Conservation (phyloP, 1,139 yeast genomes). For the Debaryomyces subglobosus region DNA sequence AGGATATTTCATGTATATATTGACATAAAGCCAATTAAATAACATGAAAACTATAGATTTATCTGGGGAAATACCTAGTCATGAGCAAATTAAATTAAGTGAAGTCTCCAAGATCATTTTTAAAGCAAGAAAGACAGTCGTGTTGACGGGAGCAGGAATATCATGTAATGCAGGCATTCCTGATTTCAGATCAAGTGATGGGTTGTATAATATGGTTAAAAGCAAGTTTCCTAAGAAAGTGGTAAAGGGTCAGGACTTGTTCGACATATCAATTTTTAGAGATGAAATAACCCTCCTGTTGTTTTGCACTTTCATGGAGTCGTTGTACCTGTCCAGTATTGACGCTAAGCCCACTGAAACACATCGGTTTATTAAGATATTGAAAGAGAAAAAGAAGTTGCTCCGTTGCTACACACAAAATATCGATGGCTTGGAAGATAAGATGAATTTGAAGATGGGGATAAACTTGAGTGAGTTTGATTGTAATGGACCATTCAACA, state of each 20-base stretch:
- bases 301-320: conserved; percentile 83
- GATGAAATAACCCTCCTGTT: conserved; percentile 62
- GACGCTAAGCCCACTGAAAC: conserved; percentile 81
- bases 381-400: conserved; percentile 68
- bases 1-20: neutral
- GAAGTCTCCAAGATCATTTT: conserved; percentile 47
- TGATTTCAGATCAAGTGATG: conserved; percentile 84
- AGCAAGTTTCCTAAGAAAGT: conserved; percentile 61
- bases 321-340: conserved; percentile 62
- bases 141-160: conserved; percentile 92
- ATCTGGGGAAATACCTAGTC: conserved; percentile 24
- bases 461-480: conserved; percentile 36
- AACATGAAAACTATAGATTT: conserved; percentile 10
- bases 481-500: conserved; percentile 28
- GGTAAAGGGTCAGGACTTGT: conserved; percentile 84
- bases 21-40: neutral
- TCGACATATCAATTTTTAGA: conserved; percentile 81
- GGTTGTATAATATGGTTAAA: conserved; percentile 77
- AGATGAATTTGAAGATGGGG: conserved; percentile 49
- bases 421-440: conserved; percentile 53
- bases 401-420: conserved; percentile 85
- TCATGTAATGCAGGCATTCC: conserved; percentile 97
- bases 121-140: conserved; percentile 54
- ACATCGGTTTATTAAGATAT: conserved; percentile 70
- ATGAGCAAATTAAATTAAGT: conserved; percentile 27